A percentile compares a stretch with the other conserved stretches of the same genome.
Conservation (phyloP, 2,329 filamentous ascomycete genomes). For the Fusarium denticulatum region DNA sequence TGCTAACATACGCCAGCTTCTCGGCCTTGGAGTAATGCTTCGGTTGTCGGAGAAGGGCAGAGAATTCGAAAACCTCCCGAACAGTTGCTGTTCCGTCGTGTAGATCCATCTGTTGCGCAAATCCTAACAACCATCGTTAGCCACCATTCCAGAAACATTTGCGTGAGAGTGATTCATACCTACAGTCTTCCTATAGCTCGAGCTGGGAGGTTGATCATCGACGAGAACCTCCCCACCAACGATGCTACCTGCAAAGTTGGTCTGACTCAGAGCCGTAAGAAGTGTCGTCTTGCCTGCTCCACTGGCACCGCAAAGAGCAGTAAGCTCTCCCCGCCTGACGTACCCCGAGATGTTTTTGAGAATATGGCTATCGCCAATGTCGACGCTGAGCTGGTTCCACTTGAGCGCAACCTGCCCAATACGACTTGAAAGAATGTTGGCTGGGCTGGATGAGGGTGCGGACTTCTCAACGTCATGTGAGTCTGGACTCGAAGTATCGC, state of each 20-base stretch:
- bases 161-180: too few species aligned
- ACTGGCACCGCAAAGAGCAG: background rate
- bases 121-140: background rate
- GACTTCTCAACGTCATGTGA: background rate
- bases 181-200: background rate
- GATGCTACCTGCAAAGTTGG: background rate
- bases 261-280: background rate
- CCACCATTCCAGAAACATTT: too few species aligned
- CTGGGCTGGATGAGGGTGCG: background rate
- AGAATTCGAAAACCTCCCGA: background rate
- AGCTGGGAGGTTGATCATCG: background rate
- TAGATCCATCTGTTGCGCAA: background rate
- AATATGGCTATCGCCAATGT: background rate
- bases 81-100: background rate
- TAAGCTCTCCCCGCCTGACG: background rate
- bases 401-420: background rate
- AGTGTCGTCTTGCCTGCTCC: background rate
- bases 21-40: background rate
- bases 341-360: background rate
- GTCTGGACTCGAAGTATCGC: background rate
- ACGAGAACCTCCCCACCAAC: background rate
- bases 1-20: background rate
- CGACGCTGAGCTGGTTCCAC: background rate
- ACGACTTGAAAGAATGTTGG: background rate
- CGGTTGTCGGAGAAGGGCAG: background rate